Evolutionary conservation across 1,139 yeast species (phyloP).

Genomic region (Hyphopichia wangnamkhiaoensis): DNA sequence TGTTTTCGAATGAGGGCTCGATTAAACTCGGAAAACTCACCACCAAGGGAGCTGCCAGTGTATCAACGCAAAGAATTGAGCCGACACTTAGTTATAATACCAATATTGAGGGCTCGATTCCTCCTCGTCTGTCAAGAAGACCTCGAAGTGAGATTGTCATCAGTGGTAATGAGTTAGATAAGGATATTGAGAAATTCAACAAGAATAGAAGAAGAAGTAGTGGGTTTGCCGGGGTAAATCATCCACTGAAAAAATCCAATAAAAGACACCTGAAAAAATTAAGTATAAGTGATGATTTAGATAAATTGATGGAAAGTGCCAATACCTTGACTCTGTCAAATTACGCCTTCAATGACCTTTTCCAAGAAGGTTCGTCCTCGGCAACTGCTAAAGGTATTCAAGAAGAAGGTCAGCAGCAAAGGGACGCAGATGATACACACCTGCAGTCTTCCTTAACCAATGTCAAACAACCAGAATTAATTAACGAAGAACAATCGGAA

Average conservation of each 20-base stretch:
- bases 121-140: conserved; percentile 43
- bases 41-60: conserved; percentile 1
- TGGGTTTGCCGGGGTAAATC: neutral
- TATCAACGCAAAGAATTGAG: conserved; percentile 8
- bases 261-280: conserved; percentile 14
- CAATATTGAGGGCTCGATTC: conserved; percentile 39
- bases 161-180: conserved; percentile 12
- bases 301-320: conserved; percentile 43
- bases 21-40: conserved; percentile 16
- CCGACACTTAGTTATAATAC: conserved; percentile 39
- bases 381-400: too few relatives aligned
- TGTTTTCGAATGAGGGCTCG: conserved; percentile 7
- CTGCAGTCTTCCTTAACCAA: too few relatives aligned
- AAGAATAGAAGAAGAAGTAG: conserved; percentile 7
- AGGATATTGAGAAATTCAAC: conserved; percentile 13
- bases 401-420: too few relatives aligned
- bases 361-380: neutral
- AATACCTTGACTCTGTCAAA: conserved; percentile 16
- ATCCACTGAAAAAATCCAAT: conserved; percentile 2
- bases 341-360: conserved; percentile 12
- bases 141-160: conserved; percentile 36
- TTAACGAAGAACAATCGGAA: neutral
- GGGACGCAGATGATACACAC: too few relatives aligned
- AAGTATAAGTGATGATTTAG: conserved; percentile 39
- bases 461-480: too few relatives aligned